Conservation (phyloP, 2,329 filamentous ascomycete genomes). For the Juglanconis juglandina region DNA sequence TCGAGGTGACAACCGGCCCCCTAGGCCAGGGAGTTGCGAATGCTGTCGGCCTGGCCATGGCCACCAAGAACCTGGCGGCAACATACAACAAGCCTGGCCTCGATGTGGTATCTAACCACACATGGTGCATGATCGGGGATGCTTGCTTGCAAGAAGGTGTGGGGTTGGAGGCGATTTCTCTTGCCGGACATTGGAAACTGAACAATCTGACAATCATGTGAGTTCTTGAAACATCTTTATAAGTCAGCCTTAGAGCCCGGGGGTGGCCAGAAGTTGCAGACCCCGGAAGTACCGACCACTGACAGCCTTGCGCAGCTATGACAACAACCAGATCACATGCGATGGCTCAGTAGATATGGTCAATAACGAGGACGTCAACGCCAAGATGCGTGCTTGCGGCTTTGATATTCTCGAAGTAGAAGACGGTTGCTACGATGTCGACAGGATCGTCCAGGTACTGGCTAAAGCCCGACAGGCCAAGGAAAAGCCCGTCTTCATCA, state of each 20-base stretch:
- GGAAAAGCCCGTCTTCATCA: constrained; percentile 54
- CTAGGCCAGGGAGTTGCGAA: constrained; percentile 56
- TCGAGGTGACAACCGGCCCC: constrained; percentile 56
- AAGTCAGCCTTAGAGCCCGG: no score
- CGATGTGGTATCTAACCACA: constrained; percentile 45
- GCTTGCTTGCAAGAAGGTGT: constrained; percentile 56
- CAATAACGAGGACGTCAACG: constrained; percentile 52
- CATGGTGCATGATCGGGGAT: constrained; percentile 54
- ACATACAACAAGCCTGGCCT: constrained; percentile 48
- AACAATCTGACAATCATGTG: constrained; percentile 49
- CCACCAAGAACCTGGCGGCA: constrained; percentile 49
- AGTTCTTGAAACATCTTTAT: neutral
- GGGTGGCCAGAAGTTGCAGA: neutral
- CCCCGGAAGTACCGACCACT: neutral
- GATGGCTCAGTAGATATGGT: constrained; percentile 51
- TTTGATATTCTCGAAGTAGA: constrained; percentile 51
- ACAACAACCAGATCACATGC: constrained; percentile 57
- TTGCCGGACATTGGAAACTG: constrained; percentile 48
- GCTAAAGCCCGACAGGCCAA: constrained; percentile 35
- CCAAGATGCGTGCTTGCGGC: constrained; percentile 51
- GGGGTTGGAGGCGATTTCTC: constrained; percentile 49
- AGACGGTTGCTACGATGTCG: constrained; percentile 47
- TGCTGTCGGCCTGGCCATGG: constrained; percentile 54
- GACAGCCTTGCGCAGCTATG: constrained; percentile 32
- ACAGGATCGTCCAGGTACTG: constrained; percentile 43